Evolutionary conservation across 768 basidiomycete species (phyloP).

Genomic region (Dentipellis sp.): DNA sequence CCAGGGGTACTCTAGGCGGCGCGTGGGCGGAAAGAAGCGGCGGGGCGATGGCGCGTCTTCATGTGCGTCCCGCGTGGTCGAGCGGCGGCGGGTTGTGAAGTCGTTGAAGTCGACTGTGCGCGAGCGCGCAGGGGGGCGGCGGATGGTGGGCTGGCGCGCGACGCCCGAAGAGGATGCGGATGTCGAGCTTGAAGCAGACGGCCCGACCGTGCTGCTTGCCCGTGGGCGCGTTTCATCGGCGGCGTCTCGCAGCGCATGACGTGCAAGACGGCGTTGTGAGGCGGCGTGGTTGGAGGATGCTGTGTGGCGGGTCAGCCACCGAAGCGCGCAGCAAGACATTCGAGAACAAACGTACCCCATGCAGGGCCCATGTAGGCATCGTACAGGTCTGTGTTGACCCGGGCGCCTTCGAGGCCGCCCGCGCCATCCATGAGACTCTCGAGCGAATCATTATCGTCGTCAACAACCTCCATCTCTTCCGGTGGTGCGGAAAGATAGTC

Average conservation of each 20-base stretch:
- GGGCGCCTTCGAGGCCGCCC: slow-evolving; percentile 40
- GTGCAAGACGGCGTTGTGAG: too few species aligned
- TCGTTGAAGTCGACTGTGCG: slow-evolving; percentile 64
- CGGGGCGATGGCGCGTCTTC: slow-evolving; percentile 6
- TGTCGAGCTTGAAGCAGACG: background rate
- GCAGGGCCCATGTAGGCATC: slow-evolving; percentile 39
- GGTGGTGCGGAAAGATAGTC: slow-evolving; percentile 47
- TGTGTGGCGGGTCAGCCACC: too few species aligned
- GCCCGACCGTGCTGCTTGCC: background rate
- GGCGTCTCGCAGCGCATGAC: background rate
- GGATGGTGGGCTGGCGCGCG: slow-evolving; percentile 51
- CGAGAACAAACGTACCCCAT: background rate
- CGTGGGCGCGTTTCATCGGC: background rate
- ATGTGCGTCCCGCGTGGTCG: slow-evolving; percentile 26
- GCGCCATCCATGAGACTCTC: slow-evolving; percentile 31
- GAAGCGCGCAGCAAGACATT: too few species aligned
- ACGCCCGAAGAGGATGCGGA: slow-evolving; percentile 21
- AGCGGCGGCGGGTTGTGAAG: slow-evolving; percentile 58
- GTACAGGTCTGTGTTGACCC: slow-evolving; percentile 51
- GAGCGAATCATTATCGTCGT: slow-evolving; percentile 62
- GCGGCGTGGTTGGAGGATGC: background rate
- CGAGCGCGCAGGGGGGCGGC: slow-evolving; percentile 39
- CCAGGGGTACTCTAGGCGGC: slow-evolving; percentile 12
- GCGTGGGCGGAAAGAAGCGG: slow-evolving; percentile 6
- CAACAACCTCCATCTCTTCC: slow-evolving; percentile 41